These are phyloP conservation scores for Coemansia sp. DNA, from an alignment of 192 early-diverging fungal species.

Conservation along the genomic window DNA sequence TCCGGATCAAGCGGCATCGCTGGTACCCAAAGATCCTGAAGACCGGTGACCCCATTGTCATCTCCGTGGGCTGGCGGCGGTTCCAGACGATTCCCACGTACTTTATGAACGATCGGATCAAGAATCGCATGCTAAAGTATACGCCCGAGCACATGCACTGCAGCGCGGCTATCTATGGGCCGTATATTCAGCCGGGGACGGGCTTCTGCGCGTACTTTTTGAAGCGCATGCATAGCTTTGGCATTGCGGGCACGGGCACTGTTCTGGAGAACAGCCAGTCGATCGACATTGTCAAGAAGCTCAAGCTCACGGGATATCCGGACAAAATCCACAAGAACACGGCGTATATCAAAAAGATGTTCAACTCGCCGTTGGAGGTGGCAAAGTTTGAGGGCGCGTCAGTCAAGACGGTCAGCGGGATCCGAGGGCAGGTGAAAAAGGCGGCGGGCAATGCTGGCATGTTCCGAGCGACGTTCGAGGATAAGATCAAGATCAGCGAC, in stretches of 20 bases:
- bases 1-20: constrained; percentile 96
- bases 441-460: constrained; percentile 79
- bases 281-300: constrained; percentile 97
- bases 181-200: constrained; percentile 92
- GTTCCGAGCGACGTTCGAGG: constrained; percentile 98
- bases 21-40: constrained; percentile 96
- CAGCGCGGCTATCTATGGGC: constrained; percentile 90
- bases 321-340: constrained; percentile 97
- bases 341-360: constrained; percentile 98
- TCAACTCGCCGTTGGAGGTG: constrained; percentile 91
- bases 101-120: constrained; percentile 85
- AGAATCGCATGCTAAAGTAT: constrained; percentile 98
- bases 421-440: constrained; percentile 98
- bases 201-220: constrained; percentile 83
- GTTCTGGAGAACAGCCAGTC: constrained; percentile 92
- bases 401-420: constrained; percentile 94
- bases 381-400: constrained; percentile 97
- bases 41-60: constrained; percentile 95
- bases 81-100: constrained; percentile 97
- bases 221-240: constrained; percentile 79
- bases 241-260: constrained; percentile 93
- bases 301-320: constrained; percentile 94
- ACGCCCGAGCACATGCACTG: constrained; percentile 99
- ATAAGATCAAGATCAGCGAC: constrained; percentile 94
- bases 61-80: constrained; percentile 97